Conservation (phyloP, 768 basidiomycete species). For the Leccinum disarticulatum region DNA sequence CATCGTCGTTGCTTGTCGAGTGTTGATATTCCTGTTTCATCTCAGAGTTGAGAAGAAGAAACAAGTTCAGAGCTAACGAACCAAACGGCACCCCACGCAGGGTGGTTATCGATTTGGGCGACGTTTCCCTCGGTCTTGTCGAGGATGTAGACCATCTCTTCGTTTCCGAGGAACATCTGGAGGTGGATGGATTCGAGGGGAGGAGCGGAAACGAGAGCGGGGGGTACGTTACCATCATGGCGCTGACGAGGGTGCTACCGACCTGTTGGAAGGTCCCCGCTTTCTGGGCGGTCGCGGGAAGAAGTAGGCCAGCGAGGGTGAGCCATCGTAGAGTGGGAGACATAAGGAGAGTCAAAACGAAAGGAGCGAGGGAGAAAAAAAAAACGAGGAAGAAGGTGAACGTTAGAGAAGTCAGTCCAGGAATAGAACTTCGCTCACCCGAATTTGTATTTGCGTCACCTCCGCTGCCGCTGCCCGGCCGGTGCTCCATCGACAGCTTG, state of each 20-base stretch:
- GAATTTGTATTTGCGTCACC: neutral
- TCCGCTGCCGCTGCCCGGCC: neutral
- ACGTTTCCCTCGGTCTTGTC: constrained; percentile 86
- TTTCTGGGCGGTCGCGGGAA: constrained; percentile 11
- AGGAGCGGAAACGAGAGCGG: neutral
- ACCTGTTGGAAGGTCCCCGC: constrained; percentile 20
- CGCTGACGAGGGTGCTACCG: constrained; percentile 42
- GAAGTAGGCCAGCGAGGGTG: constrained; percentile 2
- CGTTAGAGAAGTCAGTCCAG: too few species aligned
- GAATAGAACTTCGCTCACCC: too few species aligned
- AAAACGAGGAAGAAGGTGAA: neutral
- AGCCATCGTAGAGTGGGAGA: constrained; percentile 7
- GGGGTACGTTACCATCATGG: constrained; percentile 44
- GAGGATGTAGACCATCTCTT: constrained; percentile 80
- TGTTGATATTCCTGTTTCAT: constrained; percentile 20
- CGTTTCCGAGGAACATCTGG: constrained; percentile 78
- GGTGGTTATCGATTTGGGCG: constrained; percentile 61
- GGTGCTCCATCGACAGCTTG: too few species aligned
- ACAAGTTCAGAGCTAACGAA: constrained; percentile 16
- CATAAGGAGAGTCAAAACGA: constrained; percentile 1
- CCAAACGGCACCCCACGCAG: constrained; percentile 75
- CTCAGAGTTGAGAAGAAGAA: constrained; percentile 30
- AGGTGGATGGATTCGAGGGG: too few species aligned
- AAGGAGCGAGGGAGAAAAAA: neutral
- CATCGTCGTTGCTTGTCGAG: constrained; percentile 23